A percentile compares a stretch with the other conserved stretches of the same genome.
phyloP scores from a whole-genome alignment of 257 asterid species.

The Solanum neorickii region DNA sequence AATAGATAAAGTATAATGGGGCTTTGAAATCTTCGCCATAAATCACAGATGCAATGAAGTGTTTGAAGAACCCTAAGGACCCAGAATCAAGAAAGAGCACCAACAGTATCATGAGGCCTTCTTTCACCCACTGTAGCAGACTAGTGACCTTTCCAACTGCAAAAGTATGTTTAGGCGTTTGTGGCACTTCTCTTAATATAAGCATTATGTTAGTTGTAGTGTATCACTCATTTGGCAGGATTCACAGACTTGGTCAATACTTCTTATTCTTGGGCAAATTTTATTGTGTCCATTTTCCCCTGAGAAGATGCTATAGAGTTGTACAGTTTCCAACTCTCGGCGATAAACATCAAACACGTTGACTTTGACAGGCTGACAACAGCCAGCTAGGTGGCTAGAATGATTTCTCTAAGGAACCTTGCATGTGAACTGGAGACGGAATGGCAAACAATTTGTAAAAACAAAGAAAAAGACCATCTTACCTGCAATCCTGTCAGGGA shows the following conservation, averaged over 20 bases:
- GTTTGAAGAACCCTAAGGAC: not conserved
- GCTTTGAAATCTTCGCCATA: not conserved
- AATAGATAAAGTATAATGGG: not conserved
- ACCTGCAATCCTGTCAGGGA: constrained; percentile 94
- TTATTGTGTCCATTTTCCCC: not conserved
- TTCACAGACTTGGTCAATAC: not conserved
- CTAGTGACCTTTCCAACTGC: not conserved
- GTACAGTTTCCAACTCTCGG: not conserved
- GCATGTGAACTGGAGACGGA: not conserved
- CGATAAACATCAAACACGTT: not conserved
- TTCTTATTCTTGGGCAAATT: not conserved
- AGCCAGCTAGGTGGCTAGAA: not conserved
- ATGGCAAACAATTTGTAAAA: not conserved
- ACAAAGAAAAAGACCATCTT: not conserved
- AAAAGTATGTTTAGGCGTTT: not conserved
- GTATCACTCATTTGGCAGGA: not conserved
- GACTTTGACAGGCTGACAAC: not conserved
- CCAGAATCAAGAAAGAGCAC: not conserved
- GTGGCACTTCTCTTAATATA: not conserved
- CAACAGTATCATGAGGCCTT: not conserved
- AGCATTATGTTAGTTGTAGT: not conserved
- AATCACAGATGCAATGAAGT: not conserved
- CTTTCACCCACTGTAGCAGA: not conserved
- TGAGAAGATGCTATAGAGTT: not conserved
- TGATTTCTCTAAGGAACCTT: not conserved